Evolutionary conservation across 495 filamentous ascomycete genomes (phyloP), one percentile per base, ranked within the genome.

Genomic region (Gamarada debralockiae): DNA sequence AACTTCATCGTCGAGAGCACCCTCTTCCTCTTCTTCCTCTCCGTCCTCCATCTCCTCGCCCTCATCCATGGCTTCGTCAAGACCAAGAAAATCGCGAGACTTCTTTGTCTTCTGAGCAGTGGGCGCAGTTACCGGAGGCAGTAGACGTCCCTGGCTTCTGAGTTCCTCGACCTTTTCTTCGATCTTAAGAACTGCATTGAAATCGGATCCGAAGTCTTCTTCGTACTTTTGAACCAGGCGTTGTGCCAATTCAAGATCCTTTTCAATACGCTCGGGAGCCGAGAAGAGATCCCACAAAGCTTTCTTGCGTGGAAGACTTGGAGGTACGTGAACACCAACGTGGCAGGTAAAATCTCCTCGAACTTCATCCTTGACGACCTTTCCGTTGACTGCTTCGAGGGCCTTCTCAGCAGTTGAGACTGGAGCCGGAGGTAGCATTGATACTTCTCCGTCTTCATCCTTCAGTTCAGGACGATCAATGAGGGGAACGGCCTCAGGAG

Each of bases 321-420:
- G 90, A 7, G 93, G 92, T 40, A 88, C 86, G 68, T 99, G 93
- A 27, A 99, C 85, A 47, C 93, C 93, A 34, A 97, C 93, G 65
- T 99, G 95, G 65, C 92, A 96, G 20, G 90, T 89, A 67, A 99
- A 99, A 65, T 97, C 91, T 21, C 92, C 95, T 31, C 91, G 86
- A 41, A 84, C 81, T 50, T 93, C 84, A 59, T 97, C 93, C 62
- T 95, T 86, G 52, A 99, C 95, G 0, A 89, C 93, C 73, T 97
- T 97, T 51, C 92, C 90, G 57, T 97, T 97, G 61, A 97, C 84
- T 15, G 90, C 88, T 47, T 92, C 90, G 0, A 97, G 78, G 13
- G 93, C 95, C 60, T 86, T 91, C 37, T 92, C 85, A 2, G 90
- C 90, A 13, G 85, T 83, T 5, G 73, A 74, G 7, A 70, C 52